Base-by-base conservation (phyloP, 2,329 filamentous ascomycete genomes). In the Beauveria asiatica region DNA sequence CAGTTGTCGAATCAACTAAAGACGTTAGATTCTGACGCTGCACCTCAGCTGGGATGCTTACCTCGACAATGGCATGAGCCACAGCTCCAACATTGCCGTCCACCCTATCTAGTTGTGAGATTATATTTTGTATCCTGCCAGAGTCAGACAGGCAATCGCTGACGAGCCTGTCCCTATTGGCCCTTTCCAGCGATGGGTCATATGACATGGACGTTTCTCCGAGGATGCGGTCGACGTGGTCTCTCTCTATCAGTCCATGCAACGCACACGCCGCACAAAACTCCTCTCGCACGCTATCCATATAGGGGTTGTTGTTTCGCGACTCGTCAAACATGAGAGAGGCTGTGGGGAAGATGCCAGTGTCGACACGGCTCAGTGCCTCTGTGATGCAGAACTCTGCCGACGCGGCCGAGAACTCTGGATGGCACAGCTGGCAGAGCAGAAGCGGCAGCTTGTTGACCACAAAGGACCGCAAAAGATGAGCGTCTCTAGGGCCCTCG, bases 191-290 rank as follows among this genome's bases (percentile, higher is more conserved):
- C 25, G 86, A 83, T 1, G 91, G 89, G 53, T 92, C 77, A 42
- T 86, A 88, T 64, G 90, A 86, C 76, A 94, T 88, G 0, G 90
- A 89, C 25, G 91, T 87, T 67, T 96, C 92, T 5, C 91, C 92
- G 2, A 97, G 76, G 10, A 99, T 81, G 4, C 83, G 83, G 69
- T 93, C 86, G 17, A 96, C 89, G 54, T 87, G 89, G 39, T 84
- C 80, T 64, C 92, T 86, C 0, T 86, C 83, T 25, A 97, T 86
- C n/a, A 99, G 78, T 1, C 86, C 85, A 71, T 97, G 92, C 44
- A 97, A 80, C 59, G 90, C 90, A 70, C 94, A 99, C 0, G 93
- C 87, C 64, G 95, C 94, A 45, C 96, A 83, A 65, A 97, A 97
- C 63, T 97, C 82, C 61, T 84, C 81, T 17, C 82, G 76, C 10